Evolutionary conservation across 78 protist genomes (phyloP), one percentile per base, ranked within the genome.

Genomic region (Corallochytrium limacisporum): DNA sequence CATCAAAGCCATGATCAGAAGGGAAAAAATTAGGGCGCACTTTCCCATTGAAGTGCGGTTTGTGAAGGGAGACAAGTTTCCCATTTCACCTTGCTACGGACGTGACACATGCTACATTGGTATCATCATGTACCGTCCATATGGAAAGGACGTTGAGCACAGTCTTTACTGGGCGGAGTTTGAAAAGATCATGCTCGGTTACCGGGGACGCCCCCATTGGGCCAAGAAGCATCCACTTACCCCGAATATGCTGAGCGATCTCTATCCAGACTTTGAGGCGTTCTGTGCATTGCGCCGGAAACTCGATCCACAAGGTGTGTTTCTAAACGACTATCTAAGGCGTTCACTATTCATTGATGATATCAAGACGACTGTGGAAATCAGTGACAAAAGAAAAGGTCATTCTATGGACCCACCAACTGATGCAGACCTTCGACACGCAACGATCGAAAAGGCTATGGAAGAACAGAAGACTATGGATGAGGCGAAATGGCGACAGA

Each of bases 41-140:
- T 59, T 59, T 59, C 65, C 65, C 13, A 39, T 59, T 31, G 65
- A 59, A 29, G 13, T 59, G 1, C 44, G 65, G 1, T 59, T 59
- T 26, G 65, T 59, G 29, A n/a, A 15, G 3, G 42, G 50, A 1
- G 65, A 59, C 29, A 28, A 4, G 38, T 24, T 57, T 35, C 63
- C 63, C 28, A 44, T 59, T 35, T 22, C 37, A 28, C 46, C 49
- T 3, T 3, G 33, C 33, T 42, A 26, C 29, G 65, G 65, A 16
- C 48, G 48, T 9, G 65, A 39, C 49, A 10, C 48, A 6, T 20
- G 33, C 48, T 59, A 26, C 38, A 59, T 59, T 15, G 48, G 48
- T 32, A 59, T 59, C 29, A 59, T 59, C 18, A 29, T 40, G 46
- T 59, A 59, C 29, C 61, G 60, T 3, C 62, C 62, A 7, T 56